Base-by-base conservation (phyloP, 2,329 filamentous ascomycete species). In the Cryphonectria nitschkei region DNA sequence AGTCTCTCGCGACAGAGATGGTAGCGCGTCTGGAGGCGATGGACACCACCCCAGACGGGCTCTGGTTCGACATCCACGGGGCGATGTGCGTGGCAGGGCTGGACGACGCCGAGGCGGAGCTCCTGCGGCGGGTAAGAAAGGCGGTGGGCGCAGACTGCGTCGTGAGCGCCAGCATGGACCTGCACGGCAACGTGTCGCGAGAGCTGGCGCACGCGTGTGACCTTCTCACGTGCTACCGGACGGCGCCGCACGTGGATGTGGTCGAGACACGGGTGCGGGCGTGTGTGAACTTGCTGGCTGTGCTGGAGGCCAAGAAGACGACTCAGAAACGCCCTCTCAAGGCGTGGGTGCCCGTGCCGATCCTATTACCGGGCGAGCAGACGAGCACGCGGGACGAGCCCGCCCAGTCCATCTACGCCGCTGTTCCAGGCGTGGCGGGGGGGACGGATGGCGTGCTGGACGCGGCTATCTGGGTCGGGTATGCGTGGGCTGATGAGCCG, bases 1-100 rank as follows among this genome's bases (percentile, higher is more conserved):
- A 86, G 69, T 74, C 78, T 16, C 79, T 87, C 7, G 79, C 81
- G 0, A 74, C 32, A 0, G 84, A 85, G 69, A 83, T 85, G 1
- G 61, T 83, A 0, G 62, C 74, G 1, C 81, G 83, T 0, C 79
- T 87, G 19, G 52, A 67, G 0, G 74, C 74, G 0, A 82, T 86
- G n/a, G 77, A 78, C 0, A 74, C 32, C 0, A 74, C 16, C 5
- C 70, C 87, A 2, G 82, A 87, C 67, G 86, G 86, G 1, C 75
- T 88, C 9, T 88, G 85, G 85, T 85, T 86, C 69, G 85, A 87
- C 72, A 87, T 88, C 41, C 86, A 88, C 73, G 86, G 86, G 19
- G 86, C 86, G 4, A 87, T 88, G 85, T 84, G 82, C 61, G 85
- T 87, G 0, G 83, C 86, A 50, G 84, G 78, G 0, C 68, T 87